These are phyloP conservation scores for Cordyceps javanica DNA, from an alignment of 2,329 filamentous ascomycete genomes.

Conservation along the genomic window DNA sequence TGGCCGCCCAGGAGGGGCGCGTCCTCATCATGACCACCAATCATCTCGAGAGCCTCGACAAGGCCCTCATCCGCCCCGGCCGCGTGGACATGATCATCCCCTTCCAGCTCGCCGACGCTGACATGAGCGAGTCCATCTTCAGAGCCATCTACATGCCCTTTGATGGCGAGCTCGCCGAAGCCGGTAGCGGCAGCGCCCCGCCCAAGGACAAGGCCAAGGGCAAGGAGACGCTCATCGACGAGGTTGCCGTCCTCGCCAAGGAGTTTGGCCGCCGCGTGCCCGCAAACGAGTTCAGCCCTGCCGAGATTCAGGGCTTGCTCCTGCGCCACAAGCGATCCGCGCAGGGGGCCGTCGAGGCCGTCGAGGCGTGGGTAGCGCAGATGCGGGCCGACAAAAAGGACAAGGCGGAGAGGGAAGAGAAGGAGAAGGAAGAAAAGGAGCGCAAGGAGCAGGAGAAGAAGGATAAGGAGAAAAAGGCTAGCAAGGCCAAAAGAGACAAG, in stretches of 20 bases:
- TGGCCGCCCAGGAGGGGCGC: conserved; percentile 57
- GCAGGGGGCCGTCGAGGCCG: conserved; percentile 38
- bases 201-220: neutral
- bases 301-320: conserved; percentile 54
- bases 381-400: conserved; percentile 44
- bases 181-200: no score
- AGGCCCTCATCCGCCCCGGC: conserved; percentile 56
- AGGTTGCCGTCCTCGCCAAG: conserved; percentile 39
- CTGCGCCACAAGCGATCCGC: conserved; percentile 50
- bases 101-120: conserved; percentile 47
- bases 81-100: conserved; percentile 55
- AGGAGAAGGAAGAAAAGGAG: conserved; percentile 34
- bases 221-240: conserved; percentile 22
- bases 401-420: conserved; percentile 35
- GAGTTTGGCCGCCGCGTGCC: conserved; percentile 48
- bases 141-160: conserved; percentile 52
- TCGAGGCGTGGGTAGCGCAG: conserved; percentile 43
- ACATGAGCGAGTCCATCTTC: conserved; percentile 50
- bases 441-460: conserved; percentile 30
- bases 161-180: conserved; percentile 26
- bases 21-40: conserved; percentile 63
- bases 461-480: conserved; percentile 23
- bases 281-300: conserved; percentile 50
- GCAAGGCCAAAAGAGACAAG: conserved; percentile 25
- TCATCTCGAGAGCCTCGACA: conserved; percentile 54